Conservation (phyloP, 2,329 filamentous ascomycete species). For the Xylaria sp. region DNA sequence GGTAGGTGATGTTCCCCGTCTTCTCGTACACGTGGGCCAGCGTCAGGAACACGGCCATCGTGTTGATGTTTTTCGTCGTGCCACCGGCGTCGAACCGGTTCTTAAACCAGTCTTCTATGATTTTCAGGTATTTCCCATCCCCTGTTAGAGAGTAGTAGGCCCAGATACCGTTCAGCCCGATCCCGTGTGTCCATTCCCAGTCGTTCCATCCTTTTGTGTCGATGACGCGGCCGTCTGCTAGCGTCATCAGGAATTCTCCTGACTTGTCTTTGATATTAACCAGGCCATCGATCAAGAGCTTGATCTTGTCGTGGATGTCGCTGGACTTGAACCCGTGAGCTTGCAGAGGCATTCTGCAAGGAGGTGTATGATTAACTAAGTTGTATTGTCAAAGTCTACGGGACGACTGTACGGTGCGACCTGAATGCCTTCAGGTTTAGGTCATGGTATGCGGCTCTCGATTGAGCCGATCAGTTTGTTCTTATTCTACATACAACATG, state of each 20-base stretch:
- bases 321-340: constrained; percentile 53
- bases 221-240: constrained; percentile 76
- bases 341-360: constrained; percentile 46
- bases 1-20: constrained; percentile 69
- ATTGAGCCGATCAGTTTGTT: not conserved
- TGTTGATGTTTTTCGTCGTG: constrained; percentile 87
- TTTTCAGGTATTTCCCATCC: constrained; percentile 62
- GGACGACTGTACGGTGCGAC: not conserved
- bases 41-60: constrained; percentile 79
- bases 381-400: not conserved
- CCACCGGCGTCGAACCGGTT: constrained; percentile 70
- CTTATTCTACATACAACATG: not conserved
- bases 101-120: constrained; percentile 77
- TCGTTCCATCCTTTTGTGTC: constrained; percentile 85
- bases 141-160: constrained; percentile 79
- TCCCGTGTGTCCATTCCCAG: constrained; percentile 84
- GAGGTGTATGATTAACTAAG: not conserved
- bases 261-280: constrained; percentile 79
- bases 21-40: constrained; percentile 80
- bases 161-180: constrained; percentile 81
- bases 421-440: not conserved
- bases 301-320: constrained; percentile 62
- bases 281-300: constrained; percentile 72
- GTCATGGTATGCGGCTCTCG: not conserved
- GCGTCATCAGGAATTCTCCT: constrained; percentile 73